phyloP scores from a whole-genome alignment of 495 filamentous ascomycete species.

The Talaromyces ruber region DNA sequence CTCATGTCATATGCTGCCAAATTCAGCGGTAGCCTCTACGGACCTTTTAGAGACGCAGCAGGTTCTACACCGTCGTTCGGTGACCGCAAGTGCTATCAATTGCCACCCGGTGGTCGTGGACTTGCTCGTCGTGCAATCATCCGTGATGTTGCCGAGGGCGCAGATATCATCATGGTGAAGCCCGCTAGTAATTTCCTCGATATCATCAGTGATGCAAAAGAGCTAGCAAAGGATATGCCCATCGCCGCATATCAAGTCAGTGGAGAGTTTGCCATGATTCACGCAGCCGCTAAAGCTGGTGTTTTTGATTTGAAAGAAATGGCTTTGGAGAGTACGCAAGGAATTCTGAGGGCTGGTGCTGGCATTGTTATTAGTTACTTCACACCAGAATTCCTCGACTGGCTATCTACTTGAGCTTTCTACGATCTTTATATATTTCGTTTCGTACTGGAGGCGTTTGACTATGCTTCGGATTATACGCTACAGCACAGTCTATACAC shows the following conservation, averaged over 20 bases:
- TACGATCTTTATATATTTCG: neutral
- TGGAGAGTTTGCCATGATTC: conserved; percentile 97
- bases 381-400: conserved; percentile 86
- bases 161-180: conserved; percentile 99
- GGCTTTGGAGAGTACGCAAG: conserved; percentile 89
- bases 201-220: conserved; percentile 93
- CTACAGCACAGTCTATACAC: neutral
- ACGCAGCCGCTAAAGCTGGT: conserved; percentile 88
- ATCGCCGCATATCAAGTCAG: conserved; percentile 94
- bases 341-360: conserved; percentile 87
- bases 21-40: conserved; percentile 93
- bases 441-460: neutral
- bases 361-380: conserved; percentile 92
- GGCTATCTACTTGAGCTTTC: conserved; percentile 38
- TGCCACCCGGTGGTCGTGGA: conserved; percentile 87
- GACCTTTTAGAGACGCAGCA: conserved; percentile 93
- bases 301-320: conserved; percentile 96
- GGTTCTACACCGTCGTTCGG: conserved; percentile 89
- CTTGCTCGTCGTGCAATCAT: conserved; percentile 85
- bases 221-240: conserved; percentile 81
- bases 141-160: conserved; percentile 85
- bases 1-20: conserved; percentile 98
- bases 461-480: neutral
- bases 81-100: conserved; percentile 91
- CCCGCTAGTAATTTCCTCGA: conserved; percentile 90